These are phyloP conservation scores for Podaxis sp. DNA, from an alignment of 768 basidiomycete species.

Conservation along the genomic window DNA sequence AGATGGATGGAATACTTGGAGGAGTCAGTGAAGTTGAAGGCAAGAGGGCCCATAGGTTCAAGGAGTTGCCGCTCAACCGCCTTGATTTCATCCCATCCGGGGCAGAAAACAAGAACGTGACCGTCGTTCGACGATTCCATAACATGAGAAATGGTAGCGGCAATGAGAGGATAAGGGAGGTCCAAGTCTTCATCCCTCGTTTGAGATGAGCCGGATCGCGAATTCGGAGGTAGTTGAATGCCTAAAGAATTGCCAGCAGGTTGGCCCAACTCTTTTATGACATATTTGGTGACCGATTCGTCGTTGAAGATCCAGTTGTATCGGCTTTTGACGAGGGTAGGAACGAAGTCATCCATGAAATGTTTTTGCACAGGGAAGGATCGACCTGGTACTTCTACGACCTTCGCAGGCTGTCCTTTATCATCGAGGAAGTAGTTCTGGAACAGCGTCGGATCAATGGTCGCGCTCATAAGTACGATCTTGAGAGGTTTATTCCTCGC, in stretches of 20 bases:
- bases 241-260: constrained; percentile 22
- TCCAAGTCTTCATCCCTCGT: constrained; percentile 54
- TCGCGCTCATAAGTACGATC: constrained; percentile 92
- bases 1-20: constrained; percentile 67
- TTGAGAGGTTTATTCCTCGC: constrained; percentile 70
- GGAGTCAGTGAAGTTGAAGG: constrained; percentile 57
- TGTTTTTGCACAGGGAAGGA: constrained; percentile 83
- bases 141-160: constrained; percentile 76
- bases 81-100: constrained; percentile 91
- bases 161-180: constrained; percentile 76
- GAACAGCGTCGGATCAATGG: constrained; percentile 88
- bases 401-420: constrained; percentile 52
- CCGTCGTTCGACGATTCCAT: constrained; percentile 71
- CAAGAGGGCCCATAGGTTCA: constrained; percentile 42
- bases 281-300: constrained; percentile 65
- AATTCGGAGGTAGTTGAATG: constrained; percentile 17
- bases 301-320: constrained; percentile 66
- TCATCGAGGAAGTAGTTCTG: constrained; percentile 79
- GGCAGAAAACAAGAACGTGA: constrained; percentile 86
- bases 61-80: constrained; percentile 62
- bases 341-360: constrained; percentile 76
- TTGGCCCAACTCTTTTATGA: constrained; percentile 60
- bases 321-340: constrained; percentile 39
- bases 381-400: constrained; percentile 85
- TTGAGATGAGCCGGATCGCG: background rate